Conservation (phyloP, 352 stramenopile genomes). For the Globisporangium heterothallicum region DNA sequence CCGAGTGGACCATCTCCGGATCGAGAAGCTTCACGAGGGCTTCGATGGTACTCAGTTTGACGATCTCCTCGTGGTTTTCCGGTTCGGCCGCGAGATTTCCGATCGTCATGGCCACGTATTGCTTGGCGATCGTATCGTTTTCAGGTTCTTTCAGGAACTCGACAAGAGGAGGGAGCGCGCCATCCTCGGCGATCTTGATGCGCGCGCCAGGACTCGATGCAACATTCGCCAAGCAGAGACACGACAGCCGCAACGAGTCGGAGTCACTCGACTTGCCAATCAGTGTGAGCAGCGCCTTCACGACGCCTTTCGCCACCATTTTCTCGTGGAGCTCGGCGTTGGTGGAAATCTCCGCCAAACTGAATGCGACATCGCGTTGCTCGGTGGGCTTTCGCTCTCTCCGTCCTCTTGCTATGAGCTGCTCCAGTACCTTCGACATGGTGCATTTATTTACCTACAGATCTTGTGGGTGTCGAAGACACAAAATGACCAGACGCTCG, state of each 20-base stretch:
- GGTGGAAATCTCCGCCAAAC: conserved; percentile 94
- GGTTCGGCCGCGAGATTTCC: conserved; percentile 94
- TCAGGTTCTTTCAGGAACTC: conserved; percentile 87
- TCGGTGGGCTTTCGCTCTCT: conserved; percentile 92
- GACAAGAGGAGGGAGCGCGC: conserved; percentile 83
- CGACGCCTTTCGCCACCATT: conserved; percentile 93
- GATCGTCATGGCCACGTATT: conserved; percentile 95
- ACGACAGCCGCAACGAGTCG: conserved; percentile 92
- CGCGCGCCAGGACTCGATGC: conserved; percentile 83
- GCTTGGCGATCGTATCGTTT: conserved; percentile 88
- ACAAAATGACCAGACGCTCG: neutral
- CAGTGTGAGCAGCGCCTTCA: conserved; percentile 90
- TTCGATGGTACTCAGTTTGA: conserved; percentile 86
- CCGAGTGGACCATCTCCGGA: conserved; percentile 77
- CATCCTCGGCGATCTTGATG: conserved; percentile 93
- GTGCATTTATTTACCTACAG: neutral
- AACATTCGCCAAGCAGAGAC: conserved; percentile 94
- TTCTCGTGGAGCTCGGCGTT: conserved; percentile 90
- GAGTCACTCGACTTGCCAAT: conserved; percentile 88
- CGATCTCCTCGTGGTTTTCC: conserved; percentile 93
- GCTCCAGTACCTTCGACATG: conserved; percentile 94
- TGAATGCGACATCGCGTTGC: conserved; percentile 95
- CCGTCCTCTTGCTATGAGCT: conserved; percentile 94
- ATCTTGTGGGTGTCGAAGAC: neutral
- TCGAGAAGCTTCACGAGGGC: conserved; percentile 91